Evolutionary conservation across 2,329 filamentous ascomycete genomes (phyloP).

Genomic region (Pezicula rhizophila): DNA sequence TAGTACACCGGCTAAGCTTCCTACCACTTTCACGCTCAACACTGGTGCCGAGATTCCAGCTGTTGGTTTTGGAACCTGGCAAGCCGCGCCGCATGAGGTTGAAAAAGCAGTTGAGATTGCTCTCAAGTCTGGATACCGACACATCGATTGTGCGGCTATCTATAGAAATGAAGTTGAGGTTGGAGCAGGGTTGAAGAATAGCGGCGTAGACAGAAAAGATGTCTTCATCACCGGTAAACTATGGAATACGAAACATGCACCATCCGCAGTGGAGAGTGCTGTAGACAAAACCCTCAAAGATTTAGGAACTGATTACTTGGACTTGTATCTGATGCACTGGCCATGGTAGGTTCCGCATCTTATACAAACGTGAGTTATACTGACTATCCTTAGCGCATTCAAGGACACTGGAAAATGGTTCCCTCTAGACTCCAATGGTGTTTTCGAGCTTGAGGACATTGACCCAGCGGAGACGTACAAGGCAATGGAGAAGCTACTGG

Average conservation of each 20-base stretch:
- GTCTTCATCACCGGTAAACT: constrained; percentile 48
- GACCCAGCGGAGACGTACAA: constrained; percentile 21
- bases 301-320: constrained; percentile 30
- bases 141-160: constrained; percentile 14
- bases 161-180: constrained; percentile 31
- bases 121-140: constrained; percentile 54
- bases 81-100: constrained; percentile 30
- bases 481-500: constrained; percentile 33
- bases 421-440: constrained; percentile 7
- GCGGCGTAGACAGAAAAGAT: constrained; percentile 31
- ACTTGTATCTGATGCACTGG: constrained; percentile 32
- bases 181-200: constrained; percentile 30
- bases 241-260: constrained; percentile 42
- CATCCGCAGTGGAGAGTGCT: constrained; percentile 21
- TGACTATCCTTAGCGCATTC: constrained; percentile 2
- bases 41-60: constrained; percentile 27
- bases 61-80: constrained; percentile 41
- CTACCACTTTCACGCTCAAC: constrained; percentile 20
- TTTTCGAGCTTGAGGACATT: constrained; percentile 7
- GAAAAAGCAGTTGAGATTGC: constrained; percentile 35
- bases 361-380: background rate
- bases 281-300: constrained; percentile 26
- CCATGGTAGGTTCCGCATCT: constrained; percentile 5
- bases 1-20: too few species aligned
- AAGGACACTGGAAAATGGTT: constrained; percentile 6